Conservation (phyloP, 495 filamentous ascomycete species). For the Penicillium argentinense region DNA sequence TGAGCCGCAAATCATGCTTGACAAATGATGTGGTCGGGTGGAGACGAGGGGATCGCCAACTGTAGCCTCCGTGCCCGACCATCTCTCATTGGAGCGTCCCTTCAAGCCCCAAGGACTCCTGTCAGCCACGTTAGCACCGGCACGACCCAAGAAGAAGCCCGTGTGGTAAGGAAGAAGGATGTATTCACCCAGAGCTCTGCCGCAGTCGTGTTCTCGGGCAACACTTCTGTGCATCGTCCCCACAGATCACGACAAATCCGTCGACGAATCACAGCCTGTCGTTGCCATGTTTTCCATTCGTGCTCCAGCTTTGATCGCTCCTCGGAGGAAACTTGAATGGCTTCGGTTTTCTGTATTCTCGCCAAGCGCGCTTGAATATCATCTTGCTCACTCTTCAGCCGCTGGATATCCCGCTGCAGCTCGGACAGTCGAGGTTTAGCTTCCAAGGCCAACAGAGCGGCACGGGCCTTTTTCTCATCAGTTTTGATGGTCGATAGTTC, state of each 20-base stretch:
- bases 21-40: slow-evolving; percentile 28
- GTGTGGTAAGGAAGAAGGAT: too few species aligned
- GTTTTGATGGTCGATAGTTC: slow-evolving; percentile 47
- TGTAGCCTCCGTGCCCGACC: slow-evolving; percentile 17
- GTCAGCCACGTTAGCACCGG: slow-evolving; percentile 12
- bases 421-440: slow-evolving; percentile 53
- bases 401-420: slow-evolving; percentile 44
- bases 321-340: slow-evolving; percentile 41
- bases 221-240: slow-evolving; percentile 45
- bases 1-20: slow-evolving; percentile 16
- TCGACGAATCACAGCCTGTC: slow-evolving; percentile 42
- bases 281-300: slow-evolving; percentile 54
- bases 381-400: slow-evolving; percentile 47
- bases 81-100: slow-evolving; percentile 28
- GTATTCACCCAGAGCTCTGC: slow-evolving; percentile 53
- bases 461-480: slow-evolving; percentile 51
- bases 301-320: slow-evolving; percentile 49
- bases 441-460: slow-evolving; percentile 47
- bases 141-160: too few species aligned
- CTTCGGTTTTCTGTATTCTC: slow-evolving; percentile 26
- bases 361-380: slow-evolving; percentile 40
- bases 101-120: slow-evolving; percentile 49
- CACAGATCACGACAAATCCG: slow-evolving; percentile 55
- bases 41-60: slow-evolving; percentile 19
- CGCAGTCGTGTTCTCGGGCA: slow-evolving; percentile 46